Base-by-base conservation (phyloP, 2,329 filamentous ascomycete genomes). In the Cordyceps farinosa region DNA sequence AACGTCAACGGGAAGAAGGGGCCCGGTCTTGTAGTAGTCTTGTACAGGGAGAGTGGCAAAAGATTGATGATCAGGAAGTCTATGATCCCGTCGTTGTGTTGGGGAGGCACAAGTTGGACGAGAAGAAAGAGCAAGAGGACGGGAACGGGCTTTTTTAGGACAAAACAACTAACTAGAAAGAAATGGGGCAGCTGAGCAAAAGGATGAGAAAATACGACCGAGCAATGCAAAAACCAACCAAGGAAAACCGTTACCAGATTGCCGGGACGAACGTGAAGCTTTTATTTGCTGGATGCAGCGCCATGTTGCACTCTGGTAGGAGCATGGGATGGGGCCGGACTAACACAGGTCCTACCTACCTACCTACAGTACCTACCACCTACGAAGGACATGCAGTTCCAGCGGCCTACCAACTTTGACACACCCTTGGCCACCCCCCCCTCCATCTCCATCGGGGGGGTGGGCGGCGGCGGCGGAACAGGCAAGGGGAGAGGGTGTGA, bases 231-330 rank as follows among this genome's bases (percentile, higher is more conserved):
- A 22, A 59, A 53, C 40, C 53, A 59, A 42, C 53, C 61, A 57
- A 63, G 40, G 17, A 63, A 32, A 53, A 59, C 61, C 47, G 61
- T 63, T 63, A 63, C 61, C 61, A 63, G 54, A 63, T 59, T 63
- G 54, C 55, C 61, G 61, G 61, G 54, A 59, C 61, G 32, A 63
- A 54, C 30, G 42, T 58, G 53, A 58, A 58, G 54, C 61, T 57
- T 58, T 53, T 58, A 63, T 63, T 63, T 63, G 61, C 30, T 63
- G 54, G 40, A 52, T 47, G 54, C 54, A 53, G 47, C 38, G 53
- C 48, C 54, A 63, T 63, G 54, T 63, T 63, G 61, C 61, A 63
- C 47, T 56, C 51, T 57, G 38, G 55, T 40, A 58, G 54, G 61
- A 63, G 54, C 44, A 52, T 32, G 38, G 60, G 34, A 55, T 62